Evolutionary conservation across 768 basidiomycete genomes (phyloP).

Genomic region (Tylopilus balloui): DNA sequence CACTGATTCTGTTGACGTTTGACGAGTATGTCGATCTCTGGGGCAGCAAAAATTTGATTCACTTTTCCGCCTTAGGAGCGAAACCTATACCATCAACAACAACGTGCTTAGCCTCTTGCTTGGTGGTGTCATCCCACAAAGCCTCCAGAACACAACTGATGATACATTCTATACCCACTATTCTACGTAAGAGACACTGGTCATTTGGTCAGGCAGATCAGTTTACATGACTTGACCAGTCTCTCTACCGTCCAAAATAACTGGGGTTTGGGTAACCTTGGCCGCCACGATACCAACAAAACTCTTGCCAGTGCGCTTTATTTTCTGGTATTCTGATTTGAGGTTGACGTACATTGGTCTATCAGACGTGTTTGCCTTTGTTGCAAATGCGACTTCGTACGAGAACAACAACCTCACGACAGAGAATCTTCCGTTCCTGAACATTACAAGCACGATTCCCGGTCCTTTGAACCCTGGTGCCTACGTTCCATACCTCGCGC

Average conservation of each 20-base stretch:
- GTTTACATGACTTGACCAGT: conserved; percentile 11
- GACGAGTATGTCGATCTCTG: conserved; percentile 46
- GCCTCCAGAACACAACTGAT: conserved; percentile 44
- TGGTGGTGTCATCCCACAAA: conserved; percentile 42
- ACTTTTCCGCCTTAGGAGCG: conserved; percentile 16
- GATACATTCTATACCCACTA: conserved; percentile 58
- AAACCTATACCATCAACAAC: conserved; percentile 41
- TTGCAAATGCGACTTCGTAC: conserved; percentile 46
- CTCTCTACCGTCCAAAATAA: conserved; percentile 56
- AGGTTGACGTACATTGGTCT: not conserved
- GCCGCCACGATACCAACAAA: conserved; percentile 53
- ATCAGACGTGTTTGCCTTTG: conserved; percentile 49
- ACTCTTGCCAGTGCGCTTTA: conserved; percentile 21
- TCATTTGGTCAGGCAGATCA: not conserved
- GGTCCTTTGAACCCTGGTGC: conserved; percentile 40
- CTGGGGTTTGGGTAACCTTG: conserved; percentile 58
- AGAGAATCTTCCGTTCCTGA: conserved; percentile 32
- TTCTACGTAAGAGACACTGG: conserved; percentile 32
- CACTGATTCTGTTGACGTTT: conserved; percentile 59
- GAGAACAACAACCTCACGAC: conserved; percentile 33
- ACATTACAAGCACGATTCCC: conserved; percentile 38
- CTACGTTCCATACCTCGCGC: conserved; percentile 45
- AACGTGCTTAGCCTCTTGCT: conserved; percentile 42
- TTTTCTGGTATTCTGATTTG: not conserved
- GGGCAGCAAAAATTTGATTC: not conserved